Evolutionary conservation across 345 rosid species (phyloP).

Genomic region (Citrus medica): DNA sequence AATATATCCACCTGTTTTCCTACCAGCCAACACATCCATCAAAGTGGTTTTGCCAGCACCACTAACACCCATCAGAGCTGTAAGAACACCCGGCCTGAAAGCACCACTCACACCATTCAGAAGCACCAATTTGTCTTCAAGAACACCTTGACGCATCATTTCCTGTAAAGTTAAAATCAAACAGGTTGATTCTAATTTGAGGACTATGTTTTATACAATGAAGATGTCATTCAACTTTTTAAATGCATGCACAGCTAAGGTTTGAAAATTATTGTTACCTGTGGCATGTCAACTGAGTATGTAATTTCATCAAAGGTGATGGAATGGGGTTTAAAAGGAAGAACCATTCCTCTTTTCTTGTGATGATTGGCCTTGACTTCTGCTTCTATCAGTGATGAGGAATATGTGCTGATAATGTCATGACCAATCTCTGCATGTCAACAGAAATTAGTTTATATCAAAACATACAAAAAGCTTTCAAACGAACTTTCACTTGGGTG

Average conservation of each 20-base stretch:
- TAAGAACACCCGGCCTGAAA: conserved; percentile 81
- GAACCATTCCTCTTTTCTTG: conserved; percentile 44
- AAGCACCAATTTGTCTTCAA: conserved; percentile 57
- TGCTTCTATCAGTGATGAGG: background rate
- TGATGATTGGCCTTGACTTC: background rate
- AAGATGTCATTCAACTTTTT: background rate
- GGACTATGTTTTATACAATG: background rate
- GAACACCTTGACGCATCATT: conserved; percentile 58
- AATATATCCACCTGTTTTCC: conserved; percentile 78
- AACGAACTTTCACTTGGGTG: background rate
- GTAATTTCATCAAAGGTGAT: conserved; percentile 36
- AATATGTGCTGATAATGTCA: background rate
- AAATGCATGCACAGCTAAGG: background rate
- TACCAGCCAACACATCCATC: conserved; percentile 88
- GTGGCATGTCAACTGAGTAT: conserved; percentile 49
- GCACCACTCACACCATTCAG: conserved; percentile 76
- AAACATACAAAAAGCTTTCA: background rate
- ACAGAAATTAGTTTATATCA: background rate
- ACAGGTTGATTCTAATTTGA: background rate
- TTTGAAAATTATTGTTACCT: conserved; percentile 20
- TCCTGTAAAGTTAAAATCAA: conserved; percentile 27
- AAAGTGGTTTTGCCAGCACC: conserved; percentile 91
- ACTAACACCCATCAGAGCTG: conserved; percentile 76
- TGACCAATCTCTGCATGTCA: background rate
- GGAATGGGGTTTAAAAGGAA: conserved; percentile 40